Evolutionary conservation across 768 basidiomycete species (phyloP).

Genomic region (Russula foetens): DNA sequence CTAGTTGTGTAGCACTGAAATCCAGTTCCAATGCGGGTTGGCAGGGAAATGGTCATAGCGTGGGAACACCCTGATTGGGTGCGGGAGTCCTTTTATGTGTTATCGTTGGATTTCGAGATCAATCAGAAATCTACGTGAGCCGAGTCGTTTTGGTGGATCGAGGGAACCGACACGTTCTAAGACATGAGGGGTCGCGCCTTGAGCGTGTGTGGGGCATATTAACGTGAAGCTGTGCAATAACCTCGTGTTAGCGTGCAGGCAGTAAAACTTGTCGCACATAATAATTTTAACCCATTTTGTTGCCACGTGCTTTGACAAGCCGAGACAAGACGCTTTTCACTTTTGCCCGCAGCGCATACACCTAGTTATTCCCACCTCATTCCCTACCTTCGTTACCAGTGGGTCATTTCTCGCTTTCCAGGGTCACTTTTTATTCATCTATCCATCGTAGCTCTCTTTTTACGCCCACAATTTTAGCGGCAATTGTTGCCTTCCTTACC

Average conservation of each 20-base stretch:
- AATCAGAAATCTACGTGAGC: neutral
- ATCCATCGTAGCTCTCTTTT: slow-evolving; percentile 1
- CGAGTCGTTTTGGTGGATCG: neutral
- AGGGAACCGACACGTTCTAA: neutral
- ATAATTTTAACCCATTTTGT: neutral
- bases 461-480: neutral
- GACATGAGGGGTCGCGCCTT: neutral
- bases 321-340: neutral
- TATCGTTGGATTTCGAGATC: neutral
- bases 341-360: slow-evolving; percentile 1
- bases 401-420: neutral
- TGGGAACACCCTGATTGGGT: neutral
- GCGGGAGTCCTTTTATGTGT: neutral
- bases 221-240: slow-evolving; percentile 4
- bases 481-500: neutral
- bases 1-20: neutral
- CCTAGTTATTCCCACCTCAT: neutral
- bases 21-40: neutral
- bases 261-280: neutral
- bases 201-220: slow-evolving; percentile 3
- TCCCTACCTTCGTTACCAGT: slow-evolving; percentile 9
- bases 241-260: slow-evolving; percentile 10
- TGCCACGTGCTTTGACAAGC: neutral
- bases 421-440: neutral
- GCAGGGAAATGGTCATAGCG: neutral